These are phyloP conservation scores for Voacanga thouarsii DNA, from an alignment of 257 asterid species.

Conservation along the genomic window DNA sequence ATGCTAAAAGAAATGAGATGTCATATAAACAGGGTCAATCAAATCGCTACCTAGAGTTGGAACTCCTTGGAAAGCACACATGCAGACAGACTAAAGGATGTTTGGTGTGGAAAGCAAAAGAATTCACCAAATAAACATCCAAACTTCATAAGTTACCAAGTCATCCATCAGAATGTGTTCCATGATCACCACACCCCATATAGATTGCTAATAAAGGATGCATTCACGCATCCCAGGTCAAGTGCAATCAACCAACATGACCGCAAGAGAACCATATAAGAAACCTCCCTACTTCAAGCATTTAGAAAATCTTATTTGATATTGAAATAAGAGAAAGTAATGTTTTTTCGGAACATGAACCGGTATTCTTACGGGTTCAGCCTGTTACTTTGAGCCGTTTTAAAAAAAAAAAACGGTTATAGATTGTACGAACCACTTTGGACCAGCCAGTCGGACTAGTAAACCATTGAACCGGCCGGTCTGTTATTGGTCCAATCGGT, in stretches of 20 bases:
- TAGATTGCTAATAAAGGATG: not conserved
- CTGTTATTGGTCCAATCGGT: too few species aligned
- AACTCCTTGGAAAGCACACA: not conserved
- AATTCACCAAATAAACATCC: not conserved
- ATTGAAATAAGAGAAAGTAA: not conserved
- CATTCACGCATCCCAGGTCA: not conserved
- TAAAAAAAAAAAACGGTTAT: too few species aligned
- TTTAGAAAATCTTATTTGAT: not conserved
- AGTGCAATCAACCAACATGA: not conserved
- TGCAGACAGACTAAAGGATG: not conserved
- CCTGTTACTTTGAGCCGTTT: too few species aligned
- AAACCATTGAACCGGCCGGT: too few species aligned
- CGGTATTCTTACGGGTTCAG: too few species aligned
- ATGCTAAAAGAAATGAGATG: slow-evolving; percentile 1
- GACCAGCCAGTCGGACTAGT: too few species aligned
- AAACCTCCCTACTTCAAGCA: not conserved
- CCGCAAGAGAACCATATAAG: not conserved
- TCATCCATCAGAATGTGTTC: too few species aligned
- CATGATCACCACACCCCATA: not conserved
- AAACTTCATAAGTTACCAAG: not conserved
- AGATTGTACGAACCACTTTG: too few species aligned
- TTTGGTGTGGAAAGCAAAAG: not conserved
- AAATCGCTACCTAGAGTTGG: not conserved
- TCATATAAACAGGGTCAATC: not conserved
- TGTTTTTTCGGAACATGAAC: too few species aligned